These are phyloP conservation scores for Medicago ruthenica DNA, from an alignment of 306 rosid species.

Conservation along the genomic window DNA sequence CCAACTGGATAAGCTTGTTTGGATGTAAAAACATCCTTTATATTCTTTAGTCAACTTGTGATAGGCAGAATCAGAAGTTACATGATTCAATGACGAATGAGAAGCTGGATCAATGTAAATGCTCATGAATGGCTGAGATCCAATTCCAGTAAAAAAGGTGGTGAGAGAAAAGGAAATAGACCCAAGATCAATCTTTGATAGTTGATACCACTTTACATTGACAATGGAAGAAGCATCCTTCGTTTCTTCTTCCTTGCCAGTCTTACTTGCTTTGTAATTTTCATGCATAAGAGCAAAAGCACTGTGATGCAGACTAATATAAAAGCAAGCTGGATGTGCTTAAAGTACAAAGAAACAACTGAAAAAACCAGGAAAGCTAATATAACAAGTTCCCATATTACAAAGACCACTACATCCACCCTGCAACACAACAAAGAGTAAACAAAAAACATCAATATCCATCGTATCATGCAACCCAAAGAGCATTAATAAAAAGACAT, in stretches of 20 bases:
- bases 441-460: conserved; percentile 22
- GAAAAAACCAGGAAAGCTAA: conserved; percentile 95
- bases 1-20: conserved; percentile 44
- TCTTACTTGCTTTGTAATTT: conserved; percentile 94
- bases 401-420: conserved; percentile 97
- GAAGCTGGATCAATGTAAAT: conserved; percentile 37
- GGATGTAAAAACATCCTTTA: conserved; percentile 38
- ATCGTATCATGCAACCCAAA: conserved; percentile 20
- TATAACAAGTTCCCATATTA: conserved; percentile 93
- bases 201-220: conserved; percentile 71
- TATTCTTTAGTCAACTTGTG: conserved; percentile 47
- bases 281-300: conserved; percentile 90
- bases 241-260: conserved; percentile 93
- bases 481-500: conserved; percentile 21
- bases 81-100: conserved; percentile 41
- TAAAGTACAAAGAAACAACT: conserved; percentile 87
- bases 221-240: conserved; percentile 99
- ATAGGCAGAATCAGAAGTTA: conserved; percentile 44
- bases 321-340: conserved; percentile 84
- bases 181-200: conserved; percentile 44
- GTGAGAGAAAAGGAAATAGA: conserved; percentile 32
- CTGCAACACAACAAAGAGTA: conserved; percentile 65
- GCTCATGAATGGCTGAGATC: conserved; percentile 39
- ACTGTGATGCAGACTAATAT: conserved; percentile 74
- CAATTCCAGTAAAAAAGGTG: conserved; percentile 39